Conservation (phyloP, 2,329 filamentous ascomycete species). For the Calycina herbarum region DNA sequence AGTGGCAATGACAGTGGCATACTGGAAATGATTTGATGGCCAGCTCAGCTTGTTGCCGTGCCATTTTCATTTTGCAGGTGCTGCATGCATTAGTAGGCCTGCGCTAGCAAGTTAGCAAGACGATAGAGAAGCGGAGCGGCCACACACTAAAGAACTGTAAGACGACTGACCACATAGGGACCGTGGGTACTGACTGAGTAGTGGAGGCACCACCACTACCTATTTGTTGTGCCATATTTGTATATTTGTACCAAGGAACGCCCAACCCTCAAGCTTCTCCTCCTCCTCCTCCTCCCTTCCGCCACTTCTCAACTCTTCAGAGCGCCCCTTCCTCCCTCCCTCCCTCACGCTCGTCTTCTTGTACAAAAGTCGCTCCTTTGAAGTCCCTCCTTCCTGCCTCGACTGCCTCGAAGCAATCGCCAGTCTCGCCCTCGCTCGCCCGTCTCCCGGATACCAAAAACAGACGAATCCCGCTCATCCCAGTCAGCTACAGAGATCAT, state of each 20-base stretch:
- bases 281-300: not conserved
- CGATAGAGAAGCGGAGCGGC: too few relatives aligned
- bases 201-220: not conserved
- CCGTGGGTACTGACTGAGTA: not conserved
- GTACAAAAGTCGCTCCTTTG: not conserved
- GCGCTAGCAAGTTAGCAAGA: too few relatives aligned
- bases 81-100: too few relatives aligned
- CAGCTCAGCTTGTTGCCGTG: constrained; percentile 1
- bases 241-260: not conserved
- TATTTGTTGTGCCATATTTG: not conserved
- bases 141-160: not conserved
- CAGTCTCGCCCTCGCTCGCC: not conserved
- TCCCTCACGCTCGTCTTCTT: not conserved
- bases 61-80: not conserved
- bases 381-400: not conserved
- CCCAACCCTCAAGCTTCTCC: not conserved
- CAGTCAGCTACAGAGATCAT: not conserved
- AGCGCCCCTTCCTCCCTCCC: not conserved
- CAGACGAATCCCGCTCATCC: not conserved
- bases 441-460: not conserved
- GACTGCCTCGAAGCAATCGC: not conserved
- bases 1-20: too few relatives aligned
- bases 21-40: too few relatives aligned
- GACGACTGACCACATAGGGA: not conserved
- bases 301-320: not conserved